Percentiles rank a stretch among this genome's conserved stretches.
Evolutionary conservation across 176 grass and related monocot species (phyloP).

Genomic region (Raddia distichophylla): DNA sequence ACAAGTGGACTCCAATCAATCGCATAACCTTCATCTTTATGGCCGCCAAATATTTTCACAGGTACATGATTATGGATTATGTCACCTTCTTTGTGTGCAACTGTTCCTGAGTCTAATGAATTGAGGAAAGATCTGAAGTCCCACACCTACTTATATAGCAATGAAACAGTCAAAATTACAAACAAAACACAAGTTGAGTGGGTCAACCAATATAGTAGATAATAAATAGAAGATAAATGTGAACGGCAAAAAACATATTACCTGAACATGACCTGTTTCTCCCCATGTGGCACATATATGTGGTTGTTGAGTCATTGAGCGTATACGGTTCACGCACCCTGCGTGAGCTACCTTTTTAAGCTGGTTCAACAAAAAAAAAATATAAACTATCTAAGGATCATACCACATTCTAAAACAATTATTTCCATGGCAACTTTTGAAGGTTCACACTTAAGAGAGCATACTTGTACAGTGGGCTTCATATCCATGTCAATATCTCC

Average conservation of each 20-base stretch:
- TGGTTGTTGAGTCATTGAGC: conserved; percentile 79
- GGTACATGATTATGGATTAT: conserved; percentile 58
- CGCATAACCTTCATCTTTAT: conserved; percentile 93
- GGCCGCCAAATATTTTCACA: conserved; percentile 74
- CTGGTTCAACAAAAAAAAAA: conserved; percentile 49
- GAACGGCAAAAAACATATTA: conserved; percentile 40
- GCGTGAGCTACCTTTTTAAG: conserved; percentile 81
- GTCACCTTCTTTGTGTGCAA: conserved; percentile 55
- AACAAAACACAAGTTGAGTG: background rate
- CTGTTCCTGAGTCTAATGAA: conserved; percentile 65
- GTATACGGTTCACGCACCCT: conserved; percentile 82
- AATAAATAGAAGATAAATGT: background rate
- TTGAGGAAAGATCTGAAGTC: conserved; percentile 77
- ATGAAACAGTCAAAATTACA: background rate
- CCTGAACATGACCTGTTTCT: conserved; percentile 89
- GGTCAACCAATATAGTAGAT: conserved; percentile 1
- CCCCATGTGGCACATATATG: conserved; percentile 93
- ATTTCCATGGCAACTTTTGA: conserved; percentile 3
- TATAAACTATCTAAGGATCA: conserved; percentile 19
- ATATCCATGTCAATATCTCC: conserved; percentile 57
- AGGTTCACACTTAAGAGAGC: conserved; percentile 14
- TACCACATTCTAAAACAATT: background rate
- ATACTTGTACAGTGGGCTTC: conserved; percentile 69
- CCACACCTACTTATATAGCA: conserved; percentile 67
- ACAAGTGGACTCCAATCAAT: conserved; percentile 87